phyloP scores from a whole-genome alignment of 179 eudicot genomes.

The Heliamphora pulchella region DNA sequence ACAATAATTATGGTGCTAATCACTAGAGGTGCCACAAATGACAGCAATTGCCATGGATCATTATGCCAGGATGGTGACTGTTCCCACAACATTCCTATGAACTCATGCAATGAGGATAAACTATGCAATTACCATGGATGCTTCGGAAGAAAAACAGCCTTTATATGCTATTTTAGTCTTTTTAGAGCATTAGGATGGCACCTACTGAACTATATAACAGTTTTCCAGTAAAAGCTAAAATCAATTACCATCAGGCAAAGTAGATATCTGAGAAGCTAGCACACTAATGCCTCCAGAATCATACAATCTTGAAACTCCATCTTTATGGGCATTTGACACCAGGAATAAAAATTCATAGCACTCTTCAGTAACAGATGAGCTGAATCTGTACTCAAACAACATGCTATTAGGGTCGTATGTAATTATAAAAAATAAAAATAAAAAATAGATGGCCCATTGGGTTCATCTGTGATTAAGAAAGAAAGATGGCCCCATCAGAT shows the following conservation, averaged over 20 bases:
- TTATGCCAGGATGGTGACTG: not conserved
- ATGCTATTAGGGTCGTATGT: not conserved
- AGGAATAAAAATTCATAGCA: constrained; percentile 65
- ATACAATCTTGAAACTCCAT: constrained; percentile 40
- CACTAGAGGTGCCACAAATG: not conserved
- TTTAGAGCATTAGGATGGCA: not conserved
- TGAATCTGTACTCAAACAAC: constrained; percentile 38
- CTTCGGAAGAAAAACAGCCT: not conserved
- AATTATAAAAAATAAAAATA: not conserved
- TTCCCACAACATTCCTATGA: not conserved
- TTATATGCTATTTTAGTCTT: too few relatives aligned
- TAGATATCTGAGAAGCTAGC: constrained; percentile 54
- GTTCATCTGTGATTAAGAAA: not conserved
- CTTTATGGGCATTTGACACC: constrained; percentile 42
- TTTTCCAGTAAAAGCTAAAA: not conserved
- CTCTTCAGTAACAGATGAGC: constrained; percentile 38
- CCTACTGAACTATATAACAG: not conserved
- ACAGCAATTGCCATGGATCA: constrained; percentile 4
- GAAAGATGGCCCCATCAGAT: not conserved
- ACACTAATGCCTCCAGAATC: constrained; percentile 55
- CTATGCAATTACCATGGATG: not conserved
- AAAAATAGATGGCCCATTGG: too few relatives aligned
- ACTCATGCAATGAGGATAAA: too few relatives aligned
- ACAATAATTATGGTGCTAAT: not conserved
- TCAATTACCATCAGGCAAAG: constrained; percentile 50